phyloP scores from a whole-genome alignment of 495 filamentous ascomycete species.

The Neurospora tetrasperma region DNA sequence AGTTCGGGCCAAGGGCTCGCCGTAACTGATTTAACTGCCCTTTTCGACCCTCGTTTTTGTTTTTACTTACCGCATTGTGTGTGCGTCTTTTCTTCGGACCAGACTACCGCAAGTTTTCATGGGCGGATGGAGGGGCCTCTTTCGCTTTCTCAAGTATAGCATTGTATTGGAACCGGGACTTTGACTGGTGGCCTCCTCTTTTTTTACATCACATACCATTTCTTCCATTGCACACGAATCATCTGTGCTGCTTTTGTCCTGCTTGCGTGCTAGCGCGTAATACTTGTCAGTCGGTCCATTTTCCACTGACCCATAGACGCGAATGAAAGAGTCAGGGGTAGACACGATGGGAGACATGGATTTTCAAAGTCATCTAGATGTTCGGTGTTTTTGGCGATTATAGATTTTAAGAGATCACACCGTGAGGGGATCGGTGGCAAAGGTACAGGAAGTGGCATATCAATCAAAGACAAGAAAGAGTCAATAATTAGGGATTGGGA shows the following conservation, averaged over 20 bases:
- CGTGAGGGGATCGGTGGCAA: not conserved
- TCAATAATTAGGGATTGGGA: not conserved
- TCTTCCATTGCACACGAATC: not conserved
- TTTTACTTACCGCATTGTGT: not conserved
- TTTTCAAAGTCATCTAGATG: not conserved
- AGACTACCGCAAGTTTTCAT: not conserved
- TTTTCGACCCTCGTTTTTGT: slow-evolving; percentile 3
- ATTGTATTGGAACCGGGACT: not conserved
- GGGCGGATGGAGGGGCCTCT: not conserved
- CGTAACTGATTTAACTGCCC: slow-evolving; percentile 1
- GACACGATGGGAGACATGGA: not conserved
- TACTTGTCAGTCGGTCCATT: not conserved
- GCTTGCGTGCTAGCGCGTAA: not conserved
- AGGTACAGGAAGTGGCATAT: not conserved
- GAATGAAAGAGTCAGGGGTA: not conserved
- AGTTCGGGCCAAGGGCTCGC: not conserved
- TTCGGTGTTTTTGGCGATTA: not conserved
- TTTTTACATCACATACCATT: not conserved
- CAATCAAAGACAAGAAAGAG: not conserved
- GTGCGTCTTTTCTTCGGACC: not conserved
- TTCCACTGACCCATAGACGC: not conserved
- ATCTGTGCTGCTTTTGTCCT: not conserved
- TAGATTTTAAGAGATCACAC: not conserved
- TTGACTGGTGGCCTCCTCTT: not conserved
- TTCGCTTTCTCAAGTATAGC: not conserved